phyloP scores from a whole-genome alignment of 2,329 filamentous ascomycete species.

The Ploettnerulaceae sp. region DNA sequence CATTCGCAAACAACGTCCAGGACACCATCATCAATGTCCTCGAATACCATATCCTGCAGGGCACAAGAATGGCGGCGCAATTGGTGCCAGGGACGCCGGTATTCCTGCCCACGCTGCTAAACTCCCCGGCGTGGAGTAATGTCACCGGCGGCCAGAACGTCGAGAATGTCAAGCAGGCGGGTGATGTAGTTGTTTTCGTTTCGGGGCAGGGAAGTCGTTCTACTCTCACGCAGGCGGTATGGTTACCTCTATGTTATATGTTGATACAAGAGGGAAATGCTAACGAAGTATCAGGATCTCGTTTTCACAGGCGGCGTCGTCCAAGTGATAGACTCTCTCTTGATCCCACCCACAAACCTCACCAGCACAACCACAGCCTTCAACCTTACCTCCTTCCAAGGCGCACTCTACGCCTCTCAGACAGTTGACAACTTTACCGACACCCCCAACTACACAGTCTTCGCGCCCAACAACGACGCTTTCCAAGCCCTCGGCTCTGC shows the following conservation, averaged over 20 bases:
- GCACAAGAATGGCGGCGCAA: slow-evolving; percentile 27
- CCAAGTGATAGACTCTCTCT: slow-evolving; percentile 48
- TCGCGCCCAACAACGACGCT: slow-evolving; percentile 34
- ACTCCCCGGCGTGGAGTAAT: slow-evolving; percentile 40
- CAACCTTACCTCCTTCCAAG: slow-evolving; percentile 37
- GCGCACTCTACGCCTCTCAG: slow-evolving; percentile 33
- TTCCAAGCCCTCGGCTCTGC: slow-evolving; percentile 36
- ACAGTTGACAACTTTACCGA: slow-evolving; percentile 35
- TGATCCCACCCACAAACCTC: slow-evolving; percentile 43
- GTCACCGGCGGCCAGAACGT: slow-evolving; percentile 47
- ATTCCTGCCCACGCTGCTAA: slow-evolving; percentile 43
- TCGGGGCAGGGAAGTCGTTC: slow-evolving; percentile 41
- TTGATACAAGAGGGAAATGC: not conserved
- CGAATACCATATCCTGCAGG: slow-evolving; percentile 35
- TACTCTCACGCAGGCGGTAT: slow-evolving; percentile 36
- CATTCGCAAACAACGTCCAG: slow-evolving; percentile 34
- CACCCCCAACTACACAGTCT: slow-evolving; percentile 48
- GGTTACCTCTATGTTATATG: too few relatives aligned
- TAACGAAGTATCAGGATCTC: slow-evolving; percentile 39
- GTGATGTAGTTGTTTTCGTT: slow-evolving; percentile 39
- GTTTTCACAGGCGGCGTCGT: slow-evolving; percentile 45
- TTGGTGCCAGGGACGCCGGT: slow-evolving; percentile 35
- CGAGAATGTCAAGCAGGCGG: slow-evolving; percentile 39
- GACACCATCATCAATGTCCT: slow-evolving; percentile 36
- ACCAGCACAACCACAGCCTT: slow-evolving; percentile 36